phyloP scores from a whole-genome alignment of 805 yeast genomes.

The Starmerella powellii region DNA sequence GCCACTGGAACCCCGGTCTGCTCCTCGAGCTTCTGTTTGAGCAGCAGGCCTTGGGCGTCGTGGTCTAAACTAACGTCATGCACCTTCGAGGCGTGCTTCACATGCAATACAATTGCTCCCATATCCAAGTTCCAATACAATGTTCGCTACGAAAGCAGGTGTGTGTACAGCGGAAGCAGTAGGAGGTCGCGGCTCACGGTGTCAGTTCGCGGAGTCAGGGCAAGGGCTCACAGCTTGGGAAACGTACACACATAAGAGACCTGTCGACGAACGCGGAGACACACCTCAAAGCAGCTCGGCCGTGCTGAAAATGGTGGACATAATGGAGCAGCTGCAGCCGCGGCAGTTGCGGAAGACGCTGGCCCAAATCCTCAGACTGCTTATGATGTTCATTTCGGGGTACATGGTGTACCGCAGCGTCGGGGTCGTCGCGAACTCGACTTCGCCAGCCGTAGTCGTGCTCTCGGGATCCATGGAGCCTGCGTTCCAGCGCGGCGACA shows the following conservation, averaged over 20 bases:
- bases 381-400: conserved; percentile 75
- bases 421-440: conserved; percentile 62
- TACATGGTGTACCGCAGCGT: conserved; percentile 85
- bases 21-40: conserved; percentile 58
- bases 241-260: background rate
- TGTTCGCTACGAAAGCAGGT: too few relatives aligned
- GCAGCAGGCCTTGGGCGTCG: conserved; percentile 43
- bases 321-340: conserved; percentile 13
- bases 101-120: conserved; percentile 27
- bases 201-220: too few relatives aligned
- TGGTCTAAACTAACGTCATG: conserved; percentile 47
- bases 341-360: conserved; percentile 20
- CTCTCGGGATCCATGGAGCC: conserved; percentile 99
- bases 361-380: conserved; percentile 55
- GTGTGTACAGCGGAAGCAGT: too few relatives aligned
- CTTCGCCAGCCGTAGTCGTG: conserved; percentile 92
- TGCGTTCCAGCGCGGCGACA: conserved; percentile 96
- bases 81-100: conserved; percentile 59
- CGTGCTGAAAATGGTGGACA: conserved; percentile 12
- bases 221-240: too few relatives aligned
- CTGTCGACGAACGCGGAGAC: background rate
- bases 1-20: conserved; percentile 74
- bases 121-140: background rate
- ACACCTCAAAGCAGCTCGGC: background rate
- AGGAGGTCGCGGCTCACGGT: too few relatives aligned